Percentiles rank a stretch among this genome's conserved stretches.
phyloP scores from a whole-genome alignment of 306 rosid species.

The Medicago truncatula region DNA sequence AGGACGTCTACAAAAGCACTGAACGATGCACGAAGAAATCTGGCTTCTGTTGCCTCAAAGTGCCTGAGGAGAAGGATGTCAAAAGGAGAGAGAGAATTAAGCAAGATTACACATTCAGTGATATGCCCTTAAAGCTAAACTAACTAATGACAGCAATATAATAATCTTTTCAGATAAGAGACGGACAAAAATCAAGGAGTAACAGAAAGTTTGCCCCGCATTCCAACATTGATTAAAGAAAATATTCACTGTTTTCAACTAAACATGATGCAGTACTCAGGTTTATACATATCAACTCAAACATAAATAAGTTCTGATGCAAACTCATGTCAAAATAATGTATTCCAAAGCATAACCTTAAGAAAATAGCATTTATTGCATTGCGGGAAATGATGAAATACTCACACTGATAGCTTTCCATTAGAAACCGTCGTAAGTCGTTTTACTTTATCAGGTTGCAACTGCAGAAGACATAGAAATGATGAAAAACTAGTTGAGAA shows the following conservation, averaged over 20 bases:
- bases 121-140: slow-evolving; percentile 1
- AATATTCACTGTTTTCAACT: slow-evolving; percentile 3
- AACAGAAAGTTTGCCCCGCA: background rate
- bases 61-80: slow-evolving; percentile 56
- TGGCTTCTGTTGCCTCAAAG: slow-evolving; percentile 90
- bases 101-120: background rate
- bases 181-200: slow-evolving; percentile 13
- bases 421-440: slow-evolving; percentile 66
- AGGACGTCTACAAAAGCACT: slow-evolving; percentile 84
- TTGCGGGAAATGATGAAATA: slow-evolving; percentile 11
- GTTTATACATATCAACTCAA: slow-evolving; percentile 1
- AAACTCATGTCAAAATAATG: slow-evolving; percentile 5
- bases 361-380: background rate
- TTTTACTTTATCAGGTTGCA: slow-evolving; percentile 95
- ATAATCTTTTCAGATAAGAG: background rate
- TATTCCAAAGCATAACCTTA: background rate
- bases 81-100: background rate
- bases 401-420: slow-evolving; percentile 77
- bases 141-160: slow-evolving; percentile 14
- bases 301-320: slow-evolving; percentile 1
- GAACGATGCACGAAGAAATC: slow-evolving; percentile 92
- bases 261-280: slow-evolving; percentile 22
- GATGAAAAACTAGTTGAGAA: slow-evolving; percentile 26
- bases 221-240: background rate
- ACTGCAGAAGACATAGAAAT: slow-evolving; percentile 38